phyloP scores from a whole-genome alignment of 306 rosid species.

The Dalbergia cultrata region DNA sequence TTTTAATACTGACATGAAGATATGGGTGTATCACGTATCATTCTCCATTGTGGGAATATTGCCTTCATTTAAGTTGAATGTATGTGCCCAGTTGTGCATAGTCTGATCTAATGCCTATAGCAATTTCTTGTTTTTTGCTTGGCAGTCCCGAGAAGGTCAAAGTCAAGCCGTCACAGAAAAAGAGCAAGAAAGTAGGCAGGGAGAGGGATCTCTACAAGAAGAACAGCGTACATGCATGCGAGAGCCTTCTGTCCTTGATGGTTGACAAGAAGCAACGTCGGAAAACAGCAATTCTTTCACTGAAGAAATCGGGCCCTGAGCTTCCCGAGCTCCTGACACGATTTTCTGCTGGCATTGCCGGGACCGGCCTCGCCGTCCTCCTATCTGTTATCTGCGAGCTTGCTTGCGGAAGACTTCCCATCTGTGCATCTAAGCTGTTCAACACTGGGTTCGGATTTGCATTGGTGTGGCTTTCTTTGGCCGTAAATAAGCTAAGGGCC shows the following conservation, averaged over 20 bases:
- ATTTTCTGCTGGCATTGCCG: conserved; percentile 81
- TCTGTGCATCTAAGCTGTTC: conserved; percentile 67
- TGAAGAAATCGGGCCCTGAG: conserved; percentile 82
- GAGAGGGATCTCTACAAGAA: conserved; percentile 75
- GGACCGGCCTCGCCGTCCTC: conserved; percentile 83
- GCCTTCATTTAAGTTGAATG: conserved; percentile 1
- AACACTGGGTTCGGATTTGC: conserved; percentile 74
- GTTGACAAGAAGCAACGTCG: conserved; percentile 56
- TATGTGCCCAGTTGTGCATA: neutral
- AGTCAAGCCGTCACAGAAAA: conserved; percentile 63
- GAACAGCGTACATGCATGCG: conserved; percentile 79
- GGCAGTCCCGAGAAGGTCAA: conserved; percentile 82
- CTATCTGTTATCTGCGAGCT: conserved; percentile 66
- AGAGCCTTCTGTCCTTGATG: conserved; percentile 80
- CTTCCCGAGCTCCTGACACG: conserved; percentile 79
- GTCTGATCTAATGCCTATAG: conserved; percentile 15
- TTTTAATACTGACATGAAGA: neutral
- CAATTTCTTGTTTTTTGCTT: conserved; percentile 36
- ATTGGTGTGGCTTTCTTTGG: conserved; percentile 85
- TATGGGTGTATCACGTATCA: neutral
- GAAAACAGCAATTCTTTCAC: conserved; percentile 58
- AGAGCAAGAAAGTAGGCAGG: conserved; percentile 60
- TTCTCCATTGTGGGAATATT: neutral
- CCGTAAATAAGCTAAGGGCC: conserved; percentile 70
- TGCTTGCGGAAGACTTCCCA: conserved; percentile 66